Conservation (phyloP, 2,329 filamentous ascomycete genomes). For the Ascosphaera acerosa region DNA sequence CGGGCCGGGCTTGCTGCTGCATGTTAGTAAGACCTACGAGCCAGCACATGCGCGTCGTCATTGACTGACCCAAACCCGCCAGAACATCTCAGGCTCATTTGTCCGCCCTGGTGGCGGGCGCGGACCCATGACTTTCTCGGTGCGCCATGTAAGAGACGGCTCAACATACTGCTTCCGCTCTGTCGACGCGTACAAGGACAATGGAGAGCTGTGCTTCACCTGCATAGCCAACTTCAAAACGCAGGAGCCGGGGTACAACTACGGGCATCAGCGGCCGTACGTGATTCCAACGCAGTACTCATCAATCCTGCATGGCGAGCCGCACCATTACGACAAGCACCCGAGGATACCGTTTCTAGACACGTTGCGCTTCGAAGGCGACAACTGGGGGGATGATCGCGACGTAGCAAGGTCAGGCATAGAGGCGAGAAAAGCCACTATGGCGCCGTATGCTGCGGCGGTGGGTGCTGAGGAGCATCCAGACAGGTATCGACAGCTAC, state of each 20-base stretch:
- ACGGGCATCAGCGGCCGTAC: constrained; percentile 11
- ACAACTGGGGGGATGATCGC: constrained; percentile 1
- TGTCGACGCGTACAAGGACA: constrained; percentile 25
- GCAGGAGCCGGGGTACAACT: constrained; percentile 12
- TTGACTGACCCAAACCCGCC: not conserved
- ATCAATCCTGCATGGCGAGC: too few species aligned
- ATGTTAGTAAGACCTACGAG: too few species aligned
- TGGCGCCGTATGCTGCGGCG: constrained; percentile 22
- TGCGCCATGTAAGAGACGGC: constrained; percentile 26
- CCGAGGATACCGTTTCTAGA: constrained; percentile 11
- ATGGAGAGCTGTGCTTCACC: constrained; percentile 26
- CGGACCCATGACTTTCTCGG: constrained; percentile 25
- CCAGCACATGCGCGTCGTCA: constrained; percentile 2
- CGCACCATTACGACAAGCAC: too few species aligned
- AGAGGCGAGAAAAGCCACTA: constrained; percentile 27
- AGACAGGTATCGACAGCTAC: constrained; percentile 18
- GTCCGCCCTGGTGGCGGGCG: constrained; percentile 22
- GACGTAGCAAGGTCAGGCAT: too few species aligned
- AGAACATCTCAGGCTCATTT: constrained; percentile 30
- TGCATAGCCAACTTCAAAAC: constrained; percentile 28
- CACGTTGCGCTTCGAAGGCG: constrained; percentile 11
- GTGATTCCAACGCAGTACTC: too few species aligned
- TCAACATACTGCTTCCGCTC: constrained; percentile 26
- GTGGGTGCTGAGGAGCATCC: constrained; percentile 9
- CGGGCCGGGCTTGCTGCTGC: constrained; percentile 23